These are phyloP conservation scores for Candida endomychidarum DNA, from an alignment of 805 yeast genomes.

Conservation along the genomic window DNA sequence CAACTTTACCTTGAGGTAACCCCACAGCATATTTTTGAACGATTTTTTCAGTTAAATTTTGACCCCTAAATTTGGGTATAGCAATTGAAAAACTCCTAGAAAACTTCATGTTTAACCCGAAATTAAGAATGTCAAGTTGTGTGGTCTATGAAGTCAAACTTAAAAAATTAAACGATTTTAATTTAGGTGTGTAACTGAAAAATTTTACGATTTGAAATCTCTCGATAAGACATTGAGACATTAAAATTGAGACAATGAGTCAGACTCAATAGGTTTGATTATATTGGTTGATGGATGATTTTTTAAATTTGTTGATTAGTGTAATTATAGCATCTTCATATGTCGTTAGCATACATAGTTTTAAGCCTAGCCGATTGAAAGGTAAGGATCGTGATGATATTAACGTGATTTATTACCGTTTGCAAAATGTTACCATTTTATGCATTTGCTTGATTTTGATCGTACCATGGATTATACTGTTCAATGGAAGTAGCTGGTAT, in stretches of 20 bases:
- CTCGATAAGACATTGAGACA: slow-evolving; percentile 4
- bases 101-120: slow-evolving; percentile 1
- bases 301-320: slow-evolving; percentile 19
- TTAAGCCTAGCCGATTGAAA: slow-evolving; percentile 22
- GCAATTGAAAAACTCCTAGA: slow-evolving; percentile 22
- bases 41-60: slow-evolving; percentile 92
- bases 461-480: slow-evolving; percentile 23
- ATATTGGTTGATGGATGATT: slow-evolving; percentile 14
- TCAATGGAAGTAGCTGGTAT: neutral
- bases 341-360: slow-evolving; percentile 41
- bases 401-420: slow-evolving; percentile 40
- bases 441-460: slow-evolving; percentile 28
- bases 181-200: slow-evolving; percentile 1
- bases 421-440: slow-evolving; percentile 33
- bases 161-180: too few relatives aligned
- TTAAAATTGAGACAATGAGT: slow-evolving; percentile 14
- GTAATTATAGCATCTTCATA: slow-evolving; percentile 43
- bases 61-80: slow-evolving; percentile 44
- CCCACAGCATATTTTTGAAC: slow-evolving; percentile 93
- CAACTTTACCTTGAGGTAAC: slow-evolving; percentile 68
- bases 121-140: neutral
- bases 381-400: slow-evolving; percentile 43
- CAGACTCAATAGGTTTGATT: slow-evolving; percentile 12
- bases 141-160: too few relatives aligned
- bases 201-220: slow-evolving; percentile 1